phyloP scores from a whole-genome alignment of 345 rosid species.

The Gossypium anomalum region DNA sequence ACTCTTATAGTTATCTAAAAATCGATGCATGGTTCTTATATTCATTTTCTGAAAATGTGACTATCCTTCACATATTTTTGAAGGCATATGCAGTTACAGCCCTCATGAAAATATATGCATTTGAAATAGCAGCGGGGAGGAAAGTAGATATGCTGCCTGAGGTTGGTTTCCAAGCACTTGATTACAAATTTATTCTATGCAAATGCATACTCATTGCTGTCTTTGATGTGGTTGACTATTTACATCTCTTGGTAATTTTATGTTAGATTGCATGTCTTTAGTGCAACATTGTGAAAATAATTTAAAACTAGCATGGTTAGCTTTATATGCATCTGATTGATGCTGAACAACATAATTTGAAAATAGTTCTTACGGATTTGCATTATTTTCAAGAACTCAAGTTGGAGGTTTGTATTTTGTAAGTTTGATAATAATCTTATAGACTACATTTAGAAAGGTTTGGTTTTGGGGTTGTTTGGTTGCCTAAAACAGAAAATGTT shows the following conservation, averaged over 20 bases:
- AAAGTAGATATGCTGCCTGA: constrained; percentile 83
- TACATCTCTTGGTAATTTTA: background rate
- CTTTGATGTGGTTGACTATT: background rate
- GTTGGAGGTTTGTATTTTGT: background rate
- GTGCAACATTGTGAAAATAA: background rate
- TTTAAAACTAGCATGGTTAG: background rate
- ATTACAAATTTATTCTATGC: background rate
- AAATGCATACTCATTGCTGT: background rate
- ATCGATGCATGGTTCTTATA: background rate
- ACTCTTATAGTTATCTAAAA: background rate
- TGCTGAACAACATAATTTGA: background rate
- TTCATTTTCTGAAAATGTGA: constrained; percentile 1
- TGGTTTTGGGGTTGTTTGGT: background rate
- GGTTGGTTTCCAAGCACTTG: constrained; percentile 39
- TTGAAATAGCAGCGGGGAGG: constrained; percentile 87
- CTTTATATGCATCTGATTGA: background rate
- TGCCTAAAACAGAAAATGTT: background rate
- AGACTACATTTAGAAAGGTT: background rate
- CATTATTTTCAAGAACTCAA: background rate
- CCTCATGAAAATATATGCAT: constrained; percentile 83
- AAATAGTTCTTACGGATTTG: background rate
- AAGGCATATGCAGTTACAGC: constrained; percentile 95
- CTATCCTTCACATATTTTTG: constrained; percentile 26
- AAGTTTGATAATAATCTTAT: background rate
- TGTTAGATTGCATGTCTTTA: background rate